These are phyloP conservation scores for Chlorophyllum brunneum DNA, from an alignment of 768 basidiomycete species.

Conservation along the genomic window DNA sequence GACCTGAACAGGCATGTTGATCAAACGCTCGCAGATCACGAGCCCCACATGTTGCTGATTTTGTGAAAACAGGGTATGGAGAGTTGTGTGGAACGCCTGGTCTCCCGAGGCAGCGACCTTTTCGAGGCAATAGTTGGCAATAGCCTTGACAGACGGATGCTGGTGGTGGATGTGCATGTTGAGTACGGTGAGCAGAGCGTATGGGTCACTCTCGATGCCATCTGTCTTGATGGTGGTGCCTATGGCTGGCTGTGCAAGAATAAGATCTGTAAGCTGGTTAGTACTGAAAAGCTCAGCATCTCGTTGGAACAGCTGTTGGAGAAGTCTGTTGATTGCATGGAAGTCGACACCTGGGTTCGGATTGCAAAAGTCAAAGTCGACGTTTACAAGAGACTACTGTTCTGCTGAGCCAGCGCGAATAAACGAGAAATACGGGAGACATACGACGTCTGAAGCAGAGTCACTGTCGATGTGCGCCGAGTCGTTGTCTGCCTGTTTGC, in stretches of 20 bases:
- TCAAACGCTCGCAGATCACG: slow-evolving; percentile 80
- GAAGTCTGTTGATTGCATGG: slow-evolving; percentile 75
- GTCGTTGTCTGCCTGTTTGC: slow-evolving; percentile 43
- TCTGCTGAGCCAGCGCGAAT: slow-evolving; percentile 34
- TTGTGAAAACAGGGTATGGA: slow-evolving; percentile 51
- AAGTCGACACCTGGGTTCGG: slow-evolving; percentile 81
- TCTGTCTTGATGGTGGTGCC: slow-evolving; percentile 95
- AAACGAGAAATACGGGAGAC: slow-evolving; percentile 3
- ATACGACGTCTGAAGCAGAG: slow-evolving; percentile 33
- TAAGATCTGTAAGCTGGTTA: slow-evolving; percentile 74
- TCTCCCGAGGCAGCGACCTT: slow-evolving; percentile 50
- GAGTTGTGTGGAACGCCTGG: slow-evolving; percentile 44
- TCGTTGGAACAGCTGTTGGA: slow-evolving; percentile 63
- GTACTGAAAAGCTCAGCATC: slow-evolving; percentile 74
- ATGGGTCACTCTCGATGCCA: slow-evolving; percentile 86
- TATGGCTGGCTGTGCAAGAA: slow-evolving; percentile 67
- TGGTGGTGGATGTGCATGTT: slow-evolving; percentile 70
- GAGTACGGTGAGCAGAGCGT: slow-evolving; percentile 79
- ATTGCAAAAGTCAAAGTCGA: slow-evolving; percentile 94
- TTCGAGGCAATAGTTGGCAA: slow-evolving; percentile 66
- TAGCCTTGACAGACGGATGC: slow-evolving; percentile 63
- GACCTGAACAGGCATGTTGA: slow-evolving; percentile 95
- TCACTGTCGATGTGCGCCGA: slow-evolving; percentile 35
- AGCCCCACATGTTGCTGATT: slow-evolving; percentile 66
- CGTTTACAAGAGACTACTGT: slow-evolving; percentile 56